phyloP scores from a whole-genome alignment of 768 basidiomycete genomes.

The Russula lepida region DNA sequence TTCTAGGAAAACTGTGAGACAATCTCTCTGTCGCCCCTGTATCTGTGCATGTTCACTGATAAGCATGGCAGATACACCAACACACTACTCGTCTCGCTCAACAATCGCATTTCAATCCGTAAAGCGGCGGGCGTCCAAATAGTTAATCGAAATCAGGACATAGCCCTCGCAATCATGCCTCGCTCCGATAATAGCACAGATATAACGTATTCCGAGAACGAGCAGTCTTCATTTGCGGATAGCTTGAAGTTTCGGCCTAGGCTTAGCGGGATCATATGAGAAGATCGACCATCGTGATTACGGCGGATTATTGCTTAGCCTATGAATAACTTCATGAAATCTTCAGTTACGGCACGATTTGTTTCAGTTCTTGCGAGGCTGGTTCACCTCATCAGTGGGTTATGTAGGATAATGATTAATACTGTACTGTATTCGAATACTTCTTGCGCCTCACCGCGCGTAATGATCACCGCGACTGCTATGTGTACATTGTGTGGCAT shows the following conservation, averaged over 20 bases:
- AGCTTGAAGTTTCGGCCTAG: not conserved
- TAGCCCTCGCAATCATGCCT: not conserved
- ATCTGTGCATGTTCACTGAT: no score
- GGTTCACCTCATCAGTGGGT: not conserved
- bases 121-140: not conserved
- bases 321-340: not conserved
- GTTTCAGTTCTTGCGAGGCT: not conserved
- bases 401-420: not conserved
- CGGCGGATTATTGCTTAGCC: not conserved
- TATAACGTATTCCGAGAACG: not conserved
- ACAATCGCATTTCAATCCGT: slow-evolving; percentile 6
- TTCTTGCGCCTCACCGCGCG: not conserved
- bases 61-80: not conserved
- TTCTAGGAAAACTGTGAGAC: slow-evolving; percentile 6
- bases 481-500: not conserved
- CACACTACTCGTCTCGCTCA: slow-evolving; percentile 6
- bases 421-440: no score
- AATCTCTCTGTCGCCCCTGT: no score
- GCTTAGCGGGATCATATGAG: not conserved
- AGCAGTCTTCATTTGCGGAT: not conserved
- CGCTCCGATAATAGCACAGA: not conserved
- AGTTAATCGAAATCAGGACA: not conserved
- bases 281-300: not conserved
- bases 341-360: not conserved
- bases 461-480: not conserved